Conservation (phyloP, 495 filamentous ascomycete genomes). For the Podospora conica region DNA sequence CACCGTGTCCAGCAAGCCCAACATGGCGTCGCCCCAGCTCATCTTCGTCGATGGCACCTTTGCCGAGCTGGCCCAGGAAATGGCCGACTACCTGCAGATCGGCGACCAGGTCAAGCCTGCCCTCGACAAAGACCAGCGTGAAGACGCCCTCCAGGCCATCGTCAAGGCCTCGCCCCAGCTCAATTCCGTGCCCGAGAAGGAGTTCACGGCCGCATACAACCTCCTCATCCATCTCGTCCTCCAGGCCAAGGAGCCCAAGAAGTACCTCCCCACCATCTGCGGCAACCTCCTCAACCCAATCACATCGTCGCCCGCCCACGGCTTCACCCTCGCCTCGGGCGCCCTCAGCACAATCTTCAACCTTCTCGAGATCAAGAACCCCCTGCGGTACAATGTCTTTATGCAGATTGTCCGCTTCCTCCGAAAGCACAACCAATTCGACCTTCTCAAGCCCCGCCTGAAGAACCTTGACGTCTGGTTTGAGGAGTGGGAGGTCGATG, state of each 20-base stretch:
- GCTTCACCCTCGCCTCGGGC: constrained; percentile 74
- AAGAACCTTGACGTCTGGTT: constrained; percentile 77
- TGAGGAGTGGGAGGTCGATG: constrained; percentile 71
- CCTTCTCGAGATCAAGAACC: constrained; percentile 67
- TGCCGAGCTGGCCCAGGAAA: constrained; percentile 80
- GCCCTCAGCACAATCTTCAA: constrained; percentile 96
- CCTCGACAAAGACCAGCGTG: constrained; percentile 64
- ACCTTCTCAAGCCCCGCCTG: constrained; percentile 71
- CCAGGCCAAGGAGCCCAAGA: constrained; percentile 73
- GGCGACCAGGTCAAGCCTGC: constrained; percentile 66
- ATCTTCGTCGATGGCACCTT: constrained; percentile 89
- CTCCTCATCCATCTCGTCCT: constrained; percentile 87
- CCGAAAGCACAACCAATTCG: constrained; percentile 64
- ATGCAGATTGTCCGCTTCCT: constrained; percentile 76
- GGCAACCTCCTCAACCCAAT: constrained; percentile 80
- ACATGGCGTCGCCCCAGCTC: constrained; percentile 35
- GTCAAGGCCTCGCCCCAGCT: constrained; percentile 65
- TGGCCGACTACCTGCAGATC: constrained; percentile 73
- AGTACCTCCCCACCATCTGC: constrained; percentile 82
- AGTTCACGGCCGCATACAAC: constrained; percentile 92
- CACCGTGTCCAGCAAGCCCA: constrained; percentile 12
- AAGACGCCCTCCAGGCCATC: constrained; percentile 84
- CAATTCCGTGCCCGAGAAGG: constrained; percentile 84
- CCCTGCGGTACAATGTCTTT: constrained; percentile 82
- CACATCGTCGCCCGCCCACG: constrained; percentile 75